Conservation (phyloP, 345 rosid genomes). For the Camelina sativa region DNA sequence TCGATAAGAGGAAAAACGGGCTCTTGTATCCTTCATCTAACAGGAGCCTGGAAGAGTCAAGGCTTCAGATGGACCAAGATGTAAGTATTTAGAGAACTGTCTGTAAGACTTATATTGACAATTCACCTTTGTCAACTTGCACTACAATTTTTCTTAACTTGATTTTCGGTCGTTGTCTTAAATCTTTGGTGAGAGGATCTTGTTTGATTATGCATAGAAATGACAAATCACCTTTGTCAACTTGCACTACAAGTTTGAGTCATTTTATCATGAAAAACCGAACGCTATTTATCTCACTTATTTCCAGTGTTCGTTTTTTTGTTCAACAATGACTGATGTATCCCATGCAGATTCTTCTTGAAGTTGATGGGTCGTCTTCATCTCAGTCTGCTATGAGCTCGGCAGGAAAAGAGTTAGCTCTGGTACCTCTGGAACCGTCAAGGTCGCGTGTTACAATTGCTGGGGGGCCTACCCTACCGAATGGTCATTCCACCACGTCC, state of each 20-base stretch:
- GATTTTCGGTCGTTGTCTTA: slow-evolving; percentile 10
- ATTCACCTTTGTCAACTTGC: not conserved
- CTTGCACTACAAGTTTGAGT: not conserved
- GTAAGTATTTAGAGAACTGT: slow-evolving; percentile 49
- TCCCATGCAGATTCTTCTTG: slow-evolving; percentile 77
- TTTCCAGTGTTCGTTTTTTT: not conserved
- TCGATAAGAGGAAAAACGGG: slow-evolving; percentile 51
- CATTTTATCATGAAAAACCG: not conserved
- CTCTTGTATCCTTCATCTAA: slow-evolving; percentile 50
- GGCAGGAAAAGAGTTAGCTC: slow-evolving; percentile 76
- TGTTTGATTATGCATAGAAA: slow-evolving; percentile 22
- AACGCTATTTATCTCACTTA: not conserved
- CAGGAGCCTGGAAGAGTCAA: slow-evolving; percentile 66
- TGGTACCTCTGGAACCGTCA: slow-evolving; percentile 82
- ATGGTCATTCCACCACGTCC: slow-evolving; percentile 70
- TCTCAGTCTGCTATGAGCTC: slow-evolving; percentile 67
- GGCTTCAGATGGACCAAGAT: slow-evolving; percentile 94
- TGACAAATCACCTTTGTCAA: too few relatives aligned
- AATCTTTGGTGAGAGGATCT: slow-evolving; percentile 15
- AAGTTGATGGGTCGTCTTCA: slow-evolving; percentile 56
- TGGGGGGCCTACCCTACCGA: slow-evolving; percentile 80
- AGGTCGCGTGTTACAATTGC: slow-evolving; percentile 75
- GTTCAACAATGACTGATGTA: slow-evolving; percentile 24
- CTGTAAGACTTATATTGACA: slow-evolving; percentile 19
- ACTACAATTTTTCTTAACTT: not conserved